These are phyloP conservation scores for Vishniacozyma victoriae DNA, from an alignment of 768 basidiomycete genomes.

Conservation along the genomic window DNA sequence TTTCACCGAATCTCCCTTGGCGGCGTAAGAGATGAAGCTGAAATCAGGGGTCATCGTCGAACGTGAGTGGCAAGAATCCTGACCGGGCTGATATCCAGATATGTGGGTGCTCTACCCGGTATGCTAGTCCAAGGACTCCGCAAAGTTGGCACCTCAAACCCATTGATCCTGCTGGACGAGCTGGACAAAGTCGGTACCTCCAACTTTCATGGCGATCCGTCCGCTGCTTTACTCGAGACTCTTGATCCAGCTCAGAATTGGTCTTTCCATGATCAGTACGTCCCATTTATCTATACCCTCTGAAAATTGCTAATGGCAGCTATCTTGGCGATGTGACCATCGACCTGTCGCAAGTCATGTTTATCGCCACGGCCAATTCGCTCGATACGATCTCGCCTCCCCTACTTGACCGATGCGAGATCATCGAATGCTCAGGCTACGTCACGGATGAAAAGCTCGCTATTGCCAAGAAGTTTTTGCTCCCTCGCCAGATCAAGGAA, in stretches of 20 bases:
- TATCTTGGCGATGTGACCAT: constrained; percentile 49
- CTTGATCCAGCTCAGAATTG: constrained; percentile 87
- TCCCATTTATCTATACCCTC: constrained; percentile 34
- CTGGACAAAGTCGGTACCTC: constrained; percentile 64
- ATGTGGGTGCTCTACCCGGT: constrained; percentile 52
- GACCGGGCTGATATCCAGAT: constrained; percentile 42
- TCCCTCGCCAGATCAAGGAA: constrained; percentile 77
- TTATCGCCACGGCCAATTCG: constrained; percentile 87
- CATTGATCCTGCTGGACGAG: constrained; percentile 76
- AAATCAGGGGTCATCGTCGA: constrained; percentile 68
- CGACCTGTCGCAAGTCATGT: constrained; percentile 79
- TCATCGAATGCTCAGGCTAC: constrained; percentile 67
- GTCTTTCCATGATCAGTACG: constrained; percentile 70
- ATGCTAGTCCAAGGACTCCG: constrained; percentile 75
- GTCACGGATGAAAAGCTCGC: constrained; percentile 86
- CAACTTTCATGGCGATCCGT: constrained; percentile 87
- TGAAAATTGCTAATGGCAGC: background rate
- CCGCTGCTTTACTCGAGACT: constrained; percentile 82
- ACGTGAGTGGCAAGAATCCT: constrained; percentile 49
- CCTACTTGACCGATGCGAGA: constrained; percentile 80
- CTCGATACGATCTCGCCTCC: constrained; percentile 84
- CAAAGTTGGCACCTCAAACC: constrained; percentile 73
- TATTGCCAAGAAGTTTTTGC: constrained; percentile 77
- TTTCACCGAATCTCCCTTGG: constrained; percentile 90
- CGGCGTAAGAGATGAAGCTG: constrained; percentile 87